Evolutionary conservation across 257 asterid species (phyloP), one percentile per base, ranked within the genome.

Genomic region (Solanum sparsipilum): DNA sequence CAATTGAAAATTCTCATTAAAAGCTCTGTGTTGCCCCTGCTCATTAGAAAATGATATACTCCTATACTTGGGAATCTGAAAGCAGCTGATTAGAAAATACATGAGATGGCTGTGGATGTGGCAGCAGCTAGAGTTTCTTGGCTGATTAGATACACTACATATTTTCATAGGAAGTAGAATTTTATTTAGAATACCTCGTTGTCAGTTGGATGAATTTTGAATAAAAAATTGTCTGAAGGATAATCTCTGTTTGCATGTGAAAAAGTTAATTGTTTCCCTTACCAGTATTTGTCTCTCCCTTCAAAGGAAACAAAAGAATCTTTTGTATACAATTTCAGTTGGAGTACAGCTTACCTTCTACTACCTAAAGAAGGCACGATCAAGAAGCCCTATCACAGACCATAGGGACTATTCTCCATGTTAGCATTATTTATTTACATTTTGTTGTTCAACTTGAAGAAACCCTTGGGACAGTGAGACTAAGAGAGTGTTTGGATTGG

Each of bases 1-100:
- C 86, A 82, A 82, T 46, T 82, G 86, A 82, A 79, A 48, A 84
- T 87, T 83, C 88, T 41, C 87, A 81, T 39, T 90, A 72, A 84
- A 56, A 90, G 23, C 60, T 82, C 83, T 84, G 38, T 25, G 44
- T 87, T 88, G 34, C 75, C 34, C 34, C n/a, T 89, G 27, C 39
- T 81, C 85, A 29, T 82, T 82, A 82, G 70, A 82, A 82, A 82
- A 82, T 48, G 44, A 83, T 83, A 78, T 63, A 83, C 56, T 82
- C 86, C 70, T 31, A 82, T 25, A 29, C 70, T 82, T 48, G 12
- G 20, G 70, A 48, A 82, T 29, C 63, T 56, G 70, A 48, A 48
- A 82, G 44, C 44, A 48, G 86, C 86, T 82, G 70, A 48, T 48
- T 82, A 48, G 86, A 82, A 82, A 82, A 48, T 31, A 82, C 29